These are phyloP conservation scores for Przewalskia tangutica DNA, from an alignment of 257 asterid genomes.

Conservation along the genomic window DNA sequence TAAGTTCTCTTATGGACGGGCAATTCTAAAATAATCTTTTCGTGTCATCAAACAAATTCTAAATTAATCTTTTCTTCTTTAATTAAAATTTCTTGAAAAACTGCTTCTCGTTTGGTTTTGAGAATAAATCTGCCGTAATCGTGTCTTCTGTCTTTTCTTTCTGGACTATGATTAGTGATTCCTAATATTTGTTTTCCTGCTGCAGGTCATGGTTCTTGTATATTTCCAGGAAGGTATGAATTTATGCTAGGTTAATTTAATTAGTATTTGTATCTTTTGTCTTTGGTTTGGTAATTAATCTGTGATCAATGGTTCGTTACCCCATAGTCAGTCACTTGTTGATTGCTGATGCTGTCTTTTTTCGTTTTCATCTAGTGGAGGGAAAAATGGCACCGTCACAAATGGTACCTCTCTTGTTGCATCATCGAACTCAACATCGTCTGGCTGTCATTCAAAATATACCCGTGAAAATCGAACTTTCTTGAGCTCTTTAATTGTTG, in stretches of 20 bases:
- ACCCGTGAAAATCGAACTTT: constrained; percentile 4
- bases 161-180: neutral
- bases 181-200: neutral
- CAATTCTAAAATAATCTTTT: too few species aligned
- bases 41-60: too few species aligned
- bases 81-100: too few species aligned
- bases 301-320: neutral
- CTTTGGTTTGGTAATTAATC: too few species aligned
- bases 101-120: neutral
- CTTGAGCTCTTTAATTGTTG: constrained; percentile 13
- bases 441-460: constrained; percentile 35
- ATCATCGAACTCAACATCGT: constrained; percentile 45
- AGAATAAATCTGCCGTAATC: neutral
- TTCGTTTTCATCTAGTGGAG: constrained; percentile 33
- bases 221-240: constrained; percentile 70
- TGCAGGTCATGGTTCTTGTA: constrained; percentile 74
- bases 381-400: constrained; percentile 51
- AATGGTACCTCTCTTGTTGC: constrained; percentile 65
- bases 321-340: too few species aligned
- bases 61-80: too few species aligned
- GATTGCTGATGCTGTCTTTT: neutral
- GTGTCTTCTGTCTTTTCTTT: neutral
- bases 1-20: neutral
- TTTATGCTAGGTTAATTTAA: neutral
- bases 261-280: neutral